phyloP scores from a whole-genome alignment of 1,284 basidiomycete species.

The Inonotus hispidus region DNA sequence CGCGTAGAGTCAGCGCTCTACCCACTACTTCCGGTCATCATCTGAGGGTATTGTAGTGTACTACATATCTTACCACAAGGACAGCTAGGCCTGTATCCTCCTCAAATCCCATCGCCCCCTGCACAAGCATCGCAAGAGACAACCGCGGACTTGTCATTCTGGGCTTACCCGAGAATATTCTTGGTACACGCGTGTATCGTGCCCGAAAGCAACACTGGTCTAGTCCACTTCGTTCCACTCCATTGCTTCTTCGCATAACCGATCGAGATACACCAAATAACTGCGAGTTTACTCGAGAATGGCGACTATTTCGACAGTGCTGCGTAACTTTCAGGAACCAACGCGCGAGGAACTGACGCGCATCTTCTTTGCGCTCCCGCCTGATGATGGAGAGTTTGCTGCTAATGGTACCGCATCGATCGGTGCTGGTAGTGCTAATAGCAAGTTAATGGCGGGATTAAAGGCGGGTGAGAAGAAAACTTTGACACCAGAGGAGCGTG shows the following conservation, averaged over 20 bases:
- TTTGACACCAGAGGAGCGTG: slow-evolving; percentile 29
- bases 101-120: no score
- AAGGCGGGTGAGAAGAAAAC: slow-evolving; percentile 26
- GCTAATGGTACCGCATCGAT: slow-evolving; percentile 8
- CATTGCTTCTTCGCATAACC: not conserved
- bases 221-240: not conserved
- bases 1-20: not conserved
- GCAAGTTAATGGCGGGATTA: slow-evolving; percentile 18
- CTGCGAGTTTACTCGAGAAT: slow-evolving; percentile 32
- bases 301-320: slow-evolving; percentile 77
- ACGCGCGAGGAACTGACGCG: slow-evolving; percentile 79
- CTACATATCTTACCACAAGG: not conserved
- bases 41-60: not conserved
- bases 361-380: slow-evolving; percentile 80
- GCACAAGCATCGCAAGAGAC: no score
- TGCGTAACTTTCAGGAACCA: slow-evolving; percentile 87
- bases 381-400: slow-evolving; percentile 21
- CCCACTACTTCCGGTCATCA: not conserved
- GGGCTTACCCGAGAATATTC: not conserved
- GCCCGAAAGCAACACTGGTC: not conserved
- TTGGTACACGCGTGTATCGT: not conserved
- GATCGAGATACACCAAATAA: no score
- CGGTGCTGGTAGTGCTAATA: not conserved
- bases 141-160: not conserved
- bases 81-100: no score